Percentiles rank a stretch among this genome's conserved stretches.
Conservation (phyloP, 2,329 filamentous ascomycete species). For the Tolypocladium ovalisporum region DNA sequence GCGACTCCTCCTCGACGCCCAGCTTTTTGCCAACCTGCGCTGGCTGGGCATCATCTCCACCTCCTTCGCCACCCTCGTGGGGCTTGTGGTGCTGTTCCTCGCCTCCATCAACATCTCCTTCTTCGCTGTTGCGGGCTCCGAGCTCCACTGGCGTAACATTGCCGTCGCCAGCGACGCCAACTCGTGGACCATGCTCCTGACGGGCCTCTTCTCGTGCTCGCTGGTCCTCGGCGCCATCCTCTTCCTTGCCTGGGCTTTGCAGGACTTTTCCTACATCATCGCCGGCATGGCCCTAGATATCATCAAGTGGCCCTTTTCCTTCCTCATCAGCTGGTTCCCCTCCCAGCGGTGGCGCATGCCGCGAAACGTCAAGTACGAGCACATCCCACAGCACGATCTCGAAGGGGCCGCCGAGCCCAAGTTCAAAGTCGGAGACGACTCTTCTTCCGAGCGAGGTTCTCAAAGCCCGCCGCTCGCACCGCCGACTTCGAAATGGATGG, state of each 20-base stretch:
- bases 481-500: conserved; percentile 1
- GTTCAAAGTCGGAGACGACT: conserved; percentile 3
- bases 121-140: conserved; percentile 16
- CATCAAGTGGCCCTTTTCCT: conserved; percentile 7
- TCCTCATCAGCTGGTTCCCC: conserved; percentile 6
- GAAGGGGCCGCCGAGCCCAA: conserved; percentile 6
- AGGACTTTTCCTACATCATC: conserved; percentile 10
- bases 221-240: conserved; percentile 5
- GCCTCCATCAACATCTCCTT: conserved; percentile 17
- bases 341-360: conserved; percentile 1
- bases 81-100: conserved; percentile 11
- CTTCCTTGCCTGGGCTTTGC: conserved; percentile 8
- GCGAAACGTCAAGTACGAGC: conserved; percentile 2
- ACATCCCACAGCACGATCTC: conserved; percentile 7
- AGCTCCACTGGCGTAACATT: conserved; percentile 18
- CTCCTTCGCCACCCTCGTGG: conserved; percentile 9
- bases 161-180: conserved; percentile 13
- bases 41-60: conserved; percentile 9
- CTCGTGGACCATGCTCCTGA: conserved; percentile 13
- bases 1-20: conserved; percentile 16
- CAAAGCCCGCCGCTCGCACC: neutral
- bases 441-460: neutral
- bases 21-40: conserved; percentile 8
- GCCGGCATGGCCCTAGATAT: conserved; percentile 10
- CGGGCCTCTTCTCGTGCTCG: conserved; percentile 12